Evolutionary conservation across 768 basidiomycete genomes (phyloP).

Genomic region (Chalciporus chontae): DNA sequence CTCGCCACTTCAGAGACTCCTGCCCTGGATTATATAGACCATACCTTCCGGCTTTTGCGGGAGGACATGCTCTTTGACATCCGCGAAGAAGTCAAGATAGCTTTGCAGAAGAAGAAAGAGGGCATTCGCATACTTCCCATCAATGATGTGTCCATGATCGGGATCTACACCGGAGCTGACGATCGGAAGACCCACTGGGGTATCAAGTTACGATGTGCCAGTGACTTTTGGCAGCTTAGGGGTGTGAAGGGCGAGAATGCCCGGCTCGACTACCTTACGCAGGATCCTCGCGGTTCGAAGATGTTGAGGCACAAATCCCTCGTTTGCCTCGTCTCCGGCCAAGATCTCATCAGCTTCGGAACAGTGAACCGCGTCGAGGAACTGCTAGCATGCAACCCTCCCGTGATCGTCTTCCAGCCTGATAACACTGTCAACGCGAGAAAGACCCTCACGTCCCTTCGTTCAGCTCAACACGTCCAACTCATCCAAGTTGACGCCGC

Average conservation of each 20-base stretch:
- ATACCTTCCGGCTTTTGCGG: constrained; percentile 59
- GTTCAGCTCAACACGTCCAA: constrained; percentile 29
- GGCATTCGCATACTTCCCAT: constrained; percentile 31
- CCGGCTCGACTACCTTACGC: constrained; percentile 32
- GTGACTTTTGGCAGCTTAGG: constrained; percentile 35
- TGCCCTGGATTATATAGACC: constrained; percentile 50
- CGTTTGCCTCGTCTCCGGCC: constrained; percentile 47
- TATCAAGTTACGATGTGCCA: constrained; percentile 33
- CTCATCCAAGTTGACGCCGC: constrained; percentile 58
- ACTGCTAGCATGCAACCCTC: constrained; percentile 42
- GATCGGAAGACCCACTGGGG: constrained; percentile 36
- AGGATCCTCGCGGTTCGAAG: constrained; percentile 30
- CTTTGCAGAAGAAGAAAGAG: constrained; percentile 34
- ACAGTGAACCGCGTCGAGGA: constrained; percentile 53
- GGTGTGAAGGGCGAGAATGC: constrained; percentile 26
- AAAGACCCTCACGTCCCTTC: constrained; percentile 39
- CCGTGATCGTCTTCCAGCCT: constrained; percentile 52
- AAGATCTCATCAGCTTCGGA: constrained; percentile 49
- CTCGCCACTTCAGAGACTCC: constrained; percentile 25
- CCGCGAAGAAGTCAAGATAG: constrained; percentile 48
- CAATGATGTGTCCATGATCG: constrained; percentile 30
- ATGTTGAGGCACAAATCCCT: constrained; percentile 53
- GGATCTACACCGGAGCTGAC: constrained; percentile 32
- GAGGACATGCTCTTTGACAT: constrained; percentile 63
- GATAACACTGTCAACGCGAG: constrained; percentile 37